Base-by-base conservation (phyloP, 2,329 filamentous ascomycete genomes). In the Colletotrichum spaethianum region DNA sequence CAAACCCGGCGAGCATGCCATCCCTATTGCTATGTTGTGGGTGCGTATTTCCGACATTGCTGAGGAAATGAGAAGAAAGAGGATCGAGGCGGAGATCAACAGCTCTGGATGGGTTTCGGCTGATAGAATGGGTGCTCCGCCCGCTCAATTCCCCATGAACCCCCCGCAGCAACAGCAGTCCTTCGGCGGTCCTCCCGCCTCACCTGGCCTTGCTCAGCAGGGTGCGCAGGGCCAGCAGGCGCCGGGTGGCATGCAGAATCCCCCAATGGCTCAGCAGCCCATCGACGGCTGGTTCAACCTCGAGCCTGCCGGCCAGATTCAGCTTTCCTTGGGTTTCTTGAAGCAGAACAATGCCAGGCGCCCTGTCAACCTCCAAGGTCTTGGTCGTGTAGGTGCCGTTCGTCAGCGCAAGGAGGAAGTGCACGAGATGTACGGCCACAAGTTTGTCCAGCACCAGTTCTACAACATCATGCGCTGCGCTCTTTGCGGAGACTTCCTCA, bases 401-500 rank as follows among this genome's bases (percentile, higher is more conserved):
- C 94, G 96, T 76, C 96, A 99, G 84, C 94, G 94, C 79, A 99
- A 99, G 86, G 96, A 99, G 83, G 95, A 98, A 79, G 93, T 99
- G 5, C 94, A 98, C 84, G 96, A 99, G 85, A 98, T 98, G 87
- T 98, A 98, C 81, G 96, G 96, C 60, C 96, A 99, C 91, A 99
- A 98, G 85, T 99, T 99, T 80, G 93, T 98, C 67, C 94, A 96
- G 79, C 95, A 98, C 82, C 96, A 98, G 82, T 99, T 99, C 83
- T 99, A 98, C 91, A 99, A 98, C 88, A 98, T 99, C 80, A 99
- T 99, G 96, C 96, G 96, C 74, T 99, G 96, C 83, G 96, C 96
- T 18, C 91, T 98, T 44, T 99, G 96, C 81, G 96, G 95, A 72
- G 96, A 99, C 76, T 98, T 99, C 80, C 92, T 99, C 84, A 99